phyloP scores from a whole-genome alignment of 1,139 yeast species.

The Geotrichum australiense region DNA sequence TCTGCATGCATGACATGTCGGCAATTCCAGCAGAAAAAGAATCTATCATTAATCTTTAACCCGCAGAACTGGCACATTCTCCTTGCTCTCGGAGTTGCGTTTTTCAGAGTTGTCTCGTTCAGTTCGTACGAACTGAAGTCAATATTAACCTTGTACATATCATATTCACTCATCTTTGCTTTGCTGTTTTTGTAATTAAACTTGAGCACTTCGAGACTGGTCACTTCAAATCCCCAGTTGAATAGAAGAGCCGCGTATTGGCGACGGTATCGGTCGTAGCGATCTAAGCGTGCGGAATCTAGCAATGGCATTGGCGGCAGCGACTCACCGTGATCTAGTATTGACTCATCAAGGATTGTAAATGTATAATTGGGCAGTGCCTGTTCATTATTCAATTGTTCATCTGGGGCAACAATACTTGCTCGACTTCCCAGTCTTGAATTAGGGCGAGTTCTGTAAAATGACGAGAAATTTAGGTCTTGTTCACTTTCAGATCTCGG shows the following conservation, averaged over 20 bases:
- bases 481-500: slow-evolving; percentile 19
- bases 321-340: slow-evolving; percentile 44
- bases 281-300: slow-evolving; percentile 42
- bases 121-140: slow-evolving; percentile 18
- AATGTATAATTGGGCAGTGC: slow-evolving; percentile 25
- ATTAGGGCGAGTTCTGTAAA: slow-evolving; percentile 19
- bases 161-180: background rate
- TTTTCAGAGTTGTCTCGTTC: slow-evolving; percentile 17
- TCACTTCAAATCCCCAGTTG: slow-evolving; percentile 75
- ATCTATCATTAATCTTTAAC: slow-evolving; percentile 50
- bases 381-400: background rate
- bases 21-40: slow-evolving; percentile 65
- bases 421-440: slow-evolving; percentile 21
- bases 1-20: slow-evolving; percentile 71
- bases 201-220: slow-evolving; percentile 70
- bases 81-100: slow-evolving; percentile 16
- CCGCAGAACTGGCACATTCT: slow-evolving; percentile 53
- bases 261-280: slow-evolving; percentile 49
- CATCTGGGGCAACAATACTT: slow-evolving; percentile 20
- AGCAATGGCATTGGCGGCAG: slow-evolving; percentile 35
- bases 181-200: slow-evolving; percentile 45
- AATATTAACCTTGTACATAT: background rate
- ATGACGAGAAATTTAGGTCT: slow-evolving; percentile 19
- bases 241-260: slow-evolving; percentile 77
- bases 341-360: slow-evolving; percentile 50